Percentiles rank a stretch among this genome's conserved stretches.
phyloP scores from a whole-genome alignment of 495 filamentous ascomycete genomes.

The Aspergillus wentii region DNA sequence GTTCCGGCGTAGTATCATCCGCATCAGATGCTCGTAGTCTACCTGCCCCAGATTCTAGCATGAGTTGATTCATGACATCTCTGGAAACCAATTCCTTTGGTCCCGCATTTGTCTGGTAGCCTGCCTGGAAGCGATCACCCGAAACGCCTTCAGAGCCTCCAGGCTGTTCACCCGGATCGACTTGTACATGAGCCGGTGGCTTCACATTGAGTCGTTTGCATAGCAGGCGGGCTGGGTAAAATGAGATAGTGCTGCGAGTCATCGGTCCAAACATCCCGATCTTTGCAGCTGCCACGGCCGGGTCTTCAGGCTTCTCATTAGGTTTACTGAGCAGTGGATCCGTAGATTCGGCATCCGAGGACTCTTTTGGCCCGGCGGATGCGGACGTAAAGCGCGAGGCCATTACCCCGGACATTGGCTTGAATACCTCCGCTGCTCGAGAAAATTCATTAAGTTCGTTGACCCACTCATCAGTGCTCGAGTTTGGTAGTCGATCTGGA shows the following conservation, averaged over 20 bases:
- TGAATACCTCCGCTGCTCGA: constrained; percentile 86
- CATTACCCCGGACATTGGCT: constrained; percentile 86
- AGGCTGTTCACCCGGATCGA: constrained; percentile 44
- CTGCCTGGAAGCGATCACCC: constrained; percentile 29
- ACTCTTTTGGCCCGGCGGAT: constrained; percentile 38
- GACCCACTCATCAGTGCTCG: constrained; percentile 68
- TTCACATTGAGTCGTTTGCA: constrained; percentile 91
- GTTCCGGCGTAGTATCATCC: constrained; percentile 9
- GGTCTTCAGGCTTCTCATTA: constrained; percentile 62
- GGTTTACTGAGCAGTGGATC: constrained; percentile 51
- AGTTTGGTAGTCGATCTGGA: constrained; percentile 52
- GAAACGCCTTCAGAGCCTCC: constrained; percentile 13
- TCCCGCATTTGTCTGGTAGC: constrained; percentile 25
- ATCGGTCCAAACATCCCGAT: constrained; percentile 89
- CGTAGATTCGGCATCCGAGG: constrained; percentile 32
- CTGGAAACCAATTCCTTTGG: constrained; percentile 36
- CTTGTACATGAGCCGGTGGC: constrained; percentile 65
- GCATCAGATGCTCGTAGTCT: constrained; percentile 8
- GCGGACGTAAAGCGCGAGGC: constrained; percentile 87
- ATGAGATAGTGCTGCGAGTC: constrained; percentile 68
- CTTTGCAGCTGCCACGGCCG: constrained; percentile 82
- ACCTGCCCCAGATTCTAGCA: constrained; percentile 19
- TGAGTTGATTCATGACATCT: constrained; percentile 35
- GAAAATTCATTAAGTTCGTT: constrained; percentile 83
- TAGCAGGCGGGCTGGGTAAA: constrained; percentile 76